Evolutionary conservation across 352 stramenopile genomes (phyloP).

Genomic region (Phytophthora crassamura): DNA sequence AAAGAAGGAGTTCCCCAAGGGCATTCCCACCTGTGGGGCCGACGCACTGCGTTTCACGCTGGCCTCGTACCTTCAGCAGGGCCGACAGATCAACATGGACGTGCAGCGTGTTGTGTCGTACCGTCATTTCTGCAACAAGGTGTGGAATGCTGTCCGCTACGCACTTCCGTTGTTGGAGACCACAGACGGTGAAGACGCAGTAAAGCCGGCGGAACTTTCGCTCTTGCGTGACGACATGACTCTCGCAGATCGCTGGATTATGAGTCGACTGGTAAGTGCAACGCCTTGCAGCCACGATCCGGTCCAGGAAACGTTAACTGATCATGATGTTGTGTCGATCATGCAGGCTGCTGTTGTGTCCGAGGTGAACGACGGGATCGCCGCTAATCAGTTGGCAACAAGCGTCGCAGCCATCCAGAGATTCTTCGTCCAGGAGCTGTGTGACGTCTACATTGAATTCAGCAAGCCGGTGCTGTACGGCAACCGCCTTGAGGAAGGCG

Average conservation of each 20-base stretch:
- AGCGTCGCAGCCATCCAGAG: conserved; percentile 76
- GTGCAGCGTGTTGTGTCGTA: conserved; percentile 84
- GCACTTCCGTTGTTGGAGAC: conserved; percentile 67
- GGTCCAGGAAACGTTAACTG: not conserved
- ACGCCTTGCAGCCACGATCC: not conserved
- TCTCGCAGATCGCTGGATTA: conserved; percentile 82
- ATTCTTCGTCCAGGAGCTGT: conserved; percentile 90
- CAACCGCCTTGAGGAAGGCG: conserved; percentile 59
- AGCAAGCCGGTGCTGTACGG: conserved; percentile 85
- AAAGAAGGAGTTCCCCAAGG: conserved; percentile 96
- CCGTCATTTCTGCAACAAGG: conserved; percentile 91
- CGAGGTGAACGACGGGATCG: conserved; percentile 70
- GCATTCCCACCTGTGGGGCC: conserved; percentile 98
- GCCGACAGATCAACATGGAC: conserved; percentile 91
- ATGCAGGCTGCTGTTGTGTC: conserved; percentile 60
- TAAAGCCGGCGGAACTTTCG: conserved; percentile 29
- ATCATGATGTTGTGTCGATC: conserved; percentile 2
- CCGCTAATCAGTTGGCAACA: conserved; percentile 68
- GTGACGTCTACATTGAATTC: conserved; percentile 91
- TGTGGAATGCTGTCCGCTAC: conserved; percentile 89
- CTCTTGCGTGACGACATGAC: conserved; percentile 52
- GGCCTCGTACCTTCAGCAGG: conserved; percentile 93
- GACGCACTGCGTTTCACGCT: conserved; percentile 98
- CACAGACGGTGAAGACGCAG: not conserved
- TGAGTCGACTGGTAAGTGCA: conserved; percentile 75